Evolutionary conservation across 352 stramenopile genomes (phyloP), one percentile per base, ranked within the genome.

Genomic region (Phytophthora agathidicida): DNA sequence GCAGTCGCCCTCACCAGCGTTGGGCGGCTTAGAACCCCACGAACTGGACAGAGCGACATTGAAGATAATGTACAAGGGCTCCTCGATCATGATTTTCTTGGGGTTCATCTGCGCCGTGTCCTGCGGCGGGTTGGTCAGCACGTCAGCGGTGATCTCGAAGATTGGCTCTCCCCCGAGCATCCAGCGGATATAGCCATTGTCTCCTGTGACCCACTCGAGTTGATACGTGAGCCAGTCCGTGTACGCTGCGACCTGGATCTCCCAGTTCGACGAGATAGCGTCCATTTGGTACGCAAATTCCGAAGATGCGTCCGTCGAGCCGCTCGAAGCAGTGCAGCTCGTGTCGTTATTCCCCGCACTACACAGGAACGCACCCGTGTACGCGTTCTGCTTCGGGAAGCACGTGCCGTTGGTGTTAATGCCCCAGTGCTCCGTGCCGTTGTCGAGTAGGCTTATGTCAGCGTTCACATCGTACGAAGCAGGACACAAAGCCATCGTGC

Each of bases 1-100:
- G 33, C 82, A 91, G 1, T 64, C 46, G 23, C 24, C 69, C 60
- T 54, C 37, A 1, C 77, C 80, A 9, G 80, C n/a, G 48, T 91
- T 91, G 11, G 82, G 79, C 2, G 82, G 82, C 20, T 26, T 71
- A 3, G 79, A 47, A 7, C 79, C 75, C 95, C 93, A 98, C 19
- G 88, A 83, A 19, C 68, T 82, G 9, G 88, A 97, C 22, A 98
- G 65, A 2, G 95, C 95, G 14, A 96, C 97, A 73, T 98, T 98
- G 50, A 98, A 81, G 27, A 98, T 85, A 42, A 98, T 63, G 65
- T 97, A 98, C 80, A 96, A 94, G 2, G 95, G 95, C 65, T 98
- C 95, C 28, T 93, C 83, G 17, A 96, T 74, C 76, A 99, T 98
- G 51, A 88, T 84, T 69, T 80, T 96, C 71, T 71, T 85, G 53